Base-by-base conservation (phyloP, 2,329 filamentous ascomycete genomes). In the Chaetomiaceae sp. region DNA sequence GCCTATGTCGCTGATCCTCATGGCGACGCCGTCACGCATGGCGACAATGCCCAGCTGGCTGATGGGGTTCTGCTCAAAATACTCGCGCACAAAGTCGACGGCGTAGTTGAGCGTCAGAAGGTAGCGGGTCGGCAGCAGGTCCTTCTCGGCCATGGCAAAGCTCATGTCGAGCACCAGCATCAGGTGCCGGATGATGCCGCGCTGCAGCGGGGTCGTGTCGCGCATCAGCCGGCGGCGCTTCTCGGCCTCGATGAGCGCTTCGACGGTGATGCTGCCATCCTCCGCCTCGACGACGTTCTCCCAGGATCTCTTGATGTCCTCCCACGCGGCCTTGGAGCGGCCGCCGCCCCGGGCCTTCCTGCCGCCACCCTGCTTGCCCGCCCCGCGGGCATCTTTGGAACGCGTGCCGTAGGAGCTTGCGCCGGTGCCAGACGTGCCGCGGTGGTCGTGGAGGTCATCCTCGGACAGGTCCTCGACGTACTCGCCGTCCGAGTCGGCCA, bases 61-160 rank as follows among this genome's bases (percentile, higher is more conserved):
- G 56, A 98, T 97, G 10, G 93, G 93, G 60, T 98, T 98, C 67
- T 98, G 93, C 67, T 97, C 93, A 62, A 97, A 98, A 68, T 88
- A 98, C 65, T 96, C 91, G 49, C 83, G 78, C 39, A 97, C 85
- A 65, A 97, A 98, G 47, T 89, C 84, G 53, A 84, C 79, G 14
- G 89, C 85, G 66, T 89, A 94, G 53, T 83, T 83, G 60, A 96
- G 75, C 42, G 83, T 85, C 26, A 96, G 77, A 30, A 89, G 77
- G 66, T 91, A 90, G 50, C 91, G 80, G 35, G 83, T 95, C 6
- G 93, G 93, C 20, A 93, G 80, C 56, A 97, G 75, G 62, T 98
- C 93, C 67, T 97, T 97, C 66, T 97, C 90, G 5, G 81, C 69
- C 93, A 98, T 98, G 41, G 91, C 88, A 54, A 87, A 84, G 18